Evolutionary conservation across 495 filamentous ascomycete species (phyloP).

Genomic region (Venustampulla echinocandica): DNA sequence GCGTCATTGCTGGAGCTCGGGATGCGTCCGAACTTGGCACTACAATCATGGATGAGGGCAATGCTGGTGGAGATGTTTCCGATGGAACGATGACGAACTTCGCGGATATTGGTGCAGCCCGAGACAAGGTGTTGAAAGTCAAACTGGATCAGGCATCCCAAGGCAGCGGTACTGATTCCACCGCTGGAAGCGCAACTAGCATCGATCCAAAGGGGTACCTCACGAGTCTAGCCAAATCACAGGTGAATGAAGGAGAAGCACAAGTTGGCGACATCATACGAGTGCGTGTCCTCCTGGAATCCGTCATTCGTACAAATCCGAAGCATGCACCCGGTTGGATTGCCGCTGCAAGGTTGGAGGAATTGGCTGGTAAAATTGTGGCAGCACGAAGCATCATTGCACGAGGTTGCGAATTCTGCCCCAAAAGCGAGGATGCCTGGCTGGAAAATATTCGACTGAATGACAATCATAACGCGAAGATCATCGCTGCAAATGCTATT

Average conservation of each 20-base stretch:
- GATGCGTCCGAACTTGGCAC: conserved; percentile 75
- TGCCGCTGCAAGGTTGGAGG: conserved; percentile 85
- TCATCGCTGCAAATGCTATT: conserved; percentile 92
- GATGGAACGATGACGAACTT: conserved; percentile 96
- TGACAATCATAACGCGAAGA: conserved; percentile 83
- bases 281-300: conserved; percentile 86
- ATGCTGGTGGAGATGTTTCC: conserved; percentile 39
- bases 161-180: conserved; percentile 58
- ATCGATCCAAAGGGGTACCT: conserved; percentile 95
- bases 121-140: conserved; percentile 88
- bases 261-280: conserved; percentile 93
- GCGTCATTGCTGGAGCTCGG: conserved; percentile 80
- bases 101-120: conserved; percentile 90
- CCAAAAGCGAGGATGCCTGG: conserved; percentile 93
- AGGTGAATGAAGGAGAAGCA: conserved; percentile 65
- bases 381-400: conserved; percentile 77
- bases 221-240: conserved; percentile 74
- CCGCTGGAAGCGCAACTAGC: conserved; percentile 74
- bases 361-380: conserved; percentile 81
- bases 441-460: conserved; percentile 89
- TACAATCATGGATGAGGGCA: conserved; percentile 71
- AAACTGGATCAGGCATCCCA: conserved; percentile 81
- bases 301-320: conserved; percentile 90
- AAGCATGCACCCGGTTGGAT: conserved; percentile 96
- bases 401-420: conserved; percentile 79